These are phyloP conservation scores for Punctularia strigosozonata DNA, from an alignment of 768 basidiomycete species.

Conservation along the genomic window DNA sequence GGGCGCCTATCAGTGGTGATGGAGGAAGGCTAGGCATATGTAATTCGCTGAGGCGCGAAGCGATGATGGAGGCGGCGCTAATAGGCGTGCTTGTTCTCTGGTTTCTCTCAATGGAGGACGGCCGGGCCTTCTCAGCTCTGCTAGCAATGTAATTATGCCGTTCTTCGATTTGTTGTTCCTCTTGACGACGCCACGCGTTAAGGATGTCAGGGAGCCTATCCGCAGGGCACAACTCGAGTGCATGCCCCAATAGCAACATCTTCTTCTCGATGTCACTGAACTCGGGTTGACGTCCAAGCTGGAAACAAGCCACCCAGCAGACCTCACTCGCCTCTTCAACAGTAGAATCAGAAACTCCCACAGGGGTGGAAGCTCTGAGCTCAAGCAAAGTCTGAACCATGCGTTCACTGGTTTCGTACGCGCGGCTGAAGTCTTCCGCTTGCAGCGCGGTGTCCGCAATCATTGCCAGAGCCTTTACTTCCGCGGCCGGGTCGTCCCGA, in stretches of 20 bases:
- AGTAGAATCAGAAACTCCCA: constrained; percentile 23
- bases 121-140: constrained; percentile 33
- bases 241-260: constrained; percentile 62
- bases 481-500: constrained; percentile 55
- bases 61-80: constrained; percentile 20
- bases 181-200: constrained; percentile 61
- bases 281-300: constrained; percentile 75
- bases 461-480: constrained; percentile 82
- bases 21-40: constrained; percentile 59
- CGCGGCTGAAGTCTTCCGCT: constrained; percentile 65
- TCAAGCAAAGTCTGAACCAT: constrained; percentile 58
- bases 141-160: too few relatives aligned
- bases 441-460: constrained; percentile 80
- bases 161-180: constrained; percentile 46
- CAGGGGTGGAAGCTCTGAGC: constrained; percentile 25
- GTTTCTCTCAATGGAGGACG: constrained; percentile 10
- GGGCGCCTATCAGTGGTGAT: constrained; percentile 55
- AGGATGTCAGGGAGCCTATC: constrained; percentile 75
- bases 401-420: constrained; percentile 56
- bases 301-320: constrained; percentile 85
- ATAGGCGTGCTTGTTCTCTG: too few relatives aligned
- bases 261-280: constrained; percentile 59
- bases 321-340: constrained; percentile 61
- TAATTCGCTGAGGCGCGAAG: constrained; percentile 50
- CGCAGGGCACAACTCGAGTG: constrained; percentile 77